phyloP scores from a whole-genome alignment of 1,284 basidiomycete species.

The Mrakiaceae sp. region DNA sequence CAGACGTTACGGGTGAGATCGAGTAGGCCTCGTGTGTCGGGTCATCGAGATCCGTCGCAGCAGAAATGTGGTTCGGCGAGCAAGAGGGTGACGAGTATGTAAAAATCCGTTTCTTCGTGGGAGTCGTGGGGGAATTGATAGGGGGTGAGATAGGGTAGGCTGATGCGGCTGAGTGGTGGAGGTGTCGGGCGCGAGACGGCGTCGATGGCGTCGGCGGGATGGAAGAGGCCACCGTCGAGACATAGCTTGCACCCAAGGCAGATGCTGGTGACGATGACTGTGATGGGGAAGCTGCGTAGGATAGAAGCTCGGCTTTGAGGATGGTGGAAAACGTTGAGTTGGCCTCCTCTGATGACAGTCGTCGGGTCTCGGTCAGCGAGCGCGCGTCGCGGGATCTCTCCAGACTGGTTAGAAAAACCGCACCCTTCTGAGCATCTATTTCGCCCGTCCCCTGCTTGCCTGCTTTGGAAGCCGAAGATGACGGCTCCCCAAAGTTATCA shows the following conservation, averaged over 20 bases:
- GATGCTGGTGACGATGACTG: slow-evolving; percentile 4
- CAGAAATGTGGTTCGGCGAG: slow-evolving; percentile 18
- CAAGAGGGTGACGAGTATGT: slow-evolving; percentile 37
- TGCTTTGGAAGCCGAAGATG: slow-evolving; percentile 23
- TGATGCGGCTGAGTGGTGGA: slow-evolving; percentile 28
- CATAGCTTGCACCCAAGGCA: too few relatives aligned
- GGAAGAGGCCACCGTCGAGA: neutral
- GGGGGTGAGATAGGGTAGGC: slow-evolving; percentile 26
- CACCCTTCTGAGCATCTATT: slow-evolving; percentile 36
- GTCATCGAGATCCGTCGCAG: slow-evolving; percentile 36
- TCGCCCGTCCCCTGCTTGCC: slow-evolving; percentile 30
- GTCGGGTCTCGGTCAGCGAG: slow-evolving; percentile 4
- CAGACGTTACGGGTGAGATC: slow-evolving; percentile 75
- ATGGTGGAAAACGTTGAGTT: slow-evolving; percentile 42
- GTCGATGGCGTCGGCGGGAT: slow-evolving; percentile 20
- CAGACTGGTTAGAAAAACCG: neutral
- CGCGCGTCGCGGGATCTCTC: neutral
- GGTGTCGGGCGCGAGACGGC: slow-evolving; percentile 21
- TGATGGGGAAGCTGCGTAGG: slow-evolving; percentile 16
- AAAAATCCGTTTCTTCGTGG: slow-evolving; percentile 39
- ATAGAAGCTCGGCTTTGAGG: slow-evolving; percentile 43
- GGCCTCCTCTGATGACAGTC: slow-evolving; percentile 36
- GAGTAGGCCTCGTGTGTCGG: slow-evolving; percentile 75
- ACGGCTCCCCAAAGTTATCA: slow-evolving; percentile 23
- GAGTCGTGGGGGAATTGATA: slow-evolving; percentile 31